Evolutionary conservation across 768 basidiomycete species (phyloP).

Genomic region (Amanita pseudoporphyria): DNA sequence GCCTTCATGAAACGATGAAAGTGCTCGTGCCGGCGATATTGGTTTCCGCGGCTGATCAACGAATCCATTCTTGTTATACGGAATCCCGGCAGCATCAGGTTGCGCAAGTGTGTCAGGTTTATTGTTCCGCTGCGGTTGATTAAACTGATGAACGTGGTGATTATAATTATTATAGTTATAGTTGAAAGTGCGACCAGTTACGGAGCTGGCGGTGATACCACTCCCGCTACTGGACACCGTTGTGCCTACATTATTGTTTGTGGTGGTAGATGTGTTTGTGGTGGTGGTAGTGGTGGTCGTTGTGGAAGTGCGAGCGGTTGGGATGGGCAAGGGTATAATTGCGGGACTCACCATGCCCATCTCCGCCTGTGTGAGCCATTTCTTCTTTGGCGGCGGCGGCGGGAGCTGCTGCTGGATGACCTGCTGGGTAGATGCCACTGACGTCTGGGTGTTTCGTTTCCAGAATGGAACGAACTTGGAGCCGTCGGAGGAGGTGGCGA

Average conservation of each 20-base stretch:
- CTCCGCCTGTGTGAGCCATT: constrained; percentile 8
- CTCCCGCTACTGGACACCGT: constrained; percentile 8
- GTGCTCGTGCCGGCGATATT: neutral
- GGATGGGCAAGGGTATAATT: constrained; percentile 6
- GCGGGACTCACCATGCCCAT: constrained; percentile 8
- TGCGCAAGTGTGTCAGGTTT: neutral
- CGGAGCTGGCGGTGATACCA: constrained; percentile 6
- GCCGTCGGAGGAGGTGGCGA: constrained; percentile 3
- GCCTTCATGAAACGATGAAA: neutral
- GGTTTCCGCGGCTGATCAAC: neutral
- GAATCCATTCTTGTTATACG: neutral
- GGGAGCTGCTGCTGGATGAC: neutral
- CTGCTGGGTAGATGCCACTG: neutral
- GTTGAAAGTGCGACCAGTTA: constrained; percentile 9
- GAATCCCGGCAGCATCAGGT: neutral
- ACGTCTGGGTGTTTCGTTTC: constrained; percentile 3
- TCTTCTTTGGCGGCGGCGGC: constrained; percentile 3
- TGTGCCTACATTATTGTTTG: constrained; percentile 7
- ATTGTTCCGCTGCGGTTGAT: constrained; percentile 2
- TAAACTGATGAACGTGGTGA: constrained; percentile 9
- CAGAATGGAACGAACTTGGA: constrained; percentile 8
- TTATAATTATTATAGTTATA: constrained; percentile 10
- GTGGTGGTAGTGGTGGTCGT: constrained; percentile 5
- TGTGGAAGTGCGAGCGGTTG: constrained; percentile 4
- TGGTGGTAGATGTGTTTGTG: constrained; percentile 6